Evolutionary conservation across 371 early-diverging fungal species (phyloP).

Genomic region (Saksenaea vasiformis): DNA sequence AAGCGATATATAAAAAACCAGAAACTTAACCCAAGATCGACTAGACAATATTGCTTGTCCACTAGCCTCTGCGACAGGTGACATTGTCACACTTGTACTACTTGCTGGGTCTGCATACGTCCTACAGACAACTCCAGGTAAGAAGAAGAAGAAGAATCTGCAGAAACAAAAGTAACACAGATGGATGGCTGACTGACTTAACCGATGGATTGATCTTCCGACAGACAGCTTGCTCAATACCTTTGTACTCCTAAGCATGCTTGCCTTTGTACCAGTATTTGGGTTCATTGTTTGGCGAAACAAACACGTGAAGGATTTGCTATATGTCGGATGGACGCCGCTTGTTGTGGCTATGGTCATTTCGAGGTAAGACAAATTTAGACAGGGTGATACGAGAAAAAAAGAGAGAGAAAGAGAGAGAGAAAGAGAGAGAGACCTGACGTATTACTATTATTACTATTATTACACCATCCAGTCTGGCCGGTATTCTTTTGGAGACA

Average conservation of each 20-base stretch:
- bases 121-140: conserved; percentile 51
- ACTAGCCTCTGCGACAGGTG: conserved; percentile 66
- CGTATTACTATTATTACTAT: too few species aligned
- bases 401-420: too few species aligned
- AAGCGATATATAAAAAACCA: conserved; percentile 30
- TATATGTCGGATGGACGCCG: conserved; percentile 77
- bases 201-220: conserved; percentile 9
- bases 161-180: conserved; percentile 9
- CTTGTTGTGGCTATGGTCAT: conserved; percentile 78
- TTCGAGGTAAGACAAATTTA: conserved; percentile 49
- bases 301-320: conserved; percentile 61
- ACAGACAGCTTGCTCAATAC: conserved; percentile 37
- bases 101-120: conserved; percentile 54
- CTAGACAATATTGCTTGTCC: conserved; percentile 68
- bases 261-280: conserved; percentile 57
- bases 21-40: conserved; percentile 26
- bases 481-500: conserved; percentile 77
- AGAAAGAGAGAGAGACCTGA: too few species aligned
- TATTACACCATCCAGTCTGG: conserved; percentile 49
- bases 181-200: too few species aligned
- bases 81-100: conserved; percentile 63
- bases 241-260: conserved; percentile 44
- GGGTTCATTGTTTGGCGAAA: conserved; percentile 58
- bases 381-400: not conserved
- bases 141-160: conserved; percentile 10